These are phyloP conservation scores for Phaeophleospora eucalypticola DNA, from an alignment of 2,329 filamentous ascomycete species.

Conservation along the genomic window DNA sequence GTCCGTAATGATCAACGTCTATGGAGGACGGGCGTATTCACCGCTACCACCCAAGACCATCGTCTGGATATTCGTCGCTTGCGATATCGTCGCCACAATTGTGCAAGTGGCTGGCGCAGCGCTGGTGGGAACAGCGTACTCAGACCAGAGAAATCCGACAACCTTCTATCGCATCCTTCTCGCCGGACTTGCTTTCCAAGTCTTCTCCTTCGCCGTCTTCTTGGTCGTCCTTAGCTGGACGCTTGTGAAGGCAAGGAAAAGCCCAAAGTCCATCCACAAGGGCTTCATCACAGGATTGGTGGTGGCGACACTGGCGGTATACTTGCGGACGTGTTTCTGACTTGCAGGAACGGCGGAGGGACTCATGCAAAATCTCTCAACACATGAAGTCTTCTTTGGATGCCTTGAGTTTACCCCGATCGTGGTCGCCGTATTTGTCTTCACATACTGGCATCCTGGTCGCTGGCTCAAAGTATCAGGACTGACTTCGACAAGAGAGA, in stretches of 20 bases:
- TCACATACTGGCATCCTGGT: conserved; percentile 46
- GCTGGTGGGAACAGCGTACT: conserved; percentile 49
- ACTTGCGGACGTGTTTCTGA: conserved; percentile 52
- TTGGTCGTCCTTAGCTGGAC: conserved; percentile 44
- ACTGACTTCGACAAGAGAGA: too few relatives aligned
- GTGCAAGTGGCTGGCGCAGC: conserved; percentile 54
- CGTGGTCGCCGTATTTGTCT: conserved; percentile 46
- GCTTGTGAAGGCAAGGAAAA: conserved; percentile 36
- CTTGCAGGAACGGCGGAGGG: conserved; percentile 54
- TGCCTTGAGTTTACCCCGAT: conserved; percentile 54
- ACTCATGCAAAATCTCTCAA: conserved; percentile 43
- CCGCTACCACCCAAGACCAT: conserved; percentile 47
- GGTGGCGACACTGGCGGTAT: conserved; percentile 47
- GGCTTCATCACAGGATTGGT: conserved; percentile 43
- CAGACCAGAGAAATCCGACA: conserved; percentile 48
- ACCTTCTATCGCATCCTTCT: conserved; percentile 54
- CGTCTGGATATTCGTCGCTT: conserved; percentile 52
- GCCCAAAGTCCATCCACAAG: conserved; percentile 29
- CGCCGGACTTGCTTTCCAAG: conserved; percentile 53
- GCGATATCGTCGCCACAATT: conserved; percentile 52
- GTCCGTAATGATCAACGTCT: conserved; percentile 46
- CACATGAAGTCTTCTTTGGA: conserved; percentile 52
- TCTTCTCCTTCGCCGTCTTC: conserved; percentile 49
- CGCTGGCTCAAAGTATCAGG: conserved; percentile 32
- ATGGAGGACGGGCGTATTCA: conserved; percentile 43